These are phyloP conservation scores for Kalmanozyma brasiliensis DNA, from an alignment of 1,284 basidiomycete genomes.

Conservation along the genomic window DNA sequence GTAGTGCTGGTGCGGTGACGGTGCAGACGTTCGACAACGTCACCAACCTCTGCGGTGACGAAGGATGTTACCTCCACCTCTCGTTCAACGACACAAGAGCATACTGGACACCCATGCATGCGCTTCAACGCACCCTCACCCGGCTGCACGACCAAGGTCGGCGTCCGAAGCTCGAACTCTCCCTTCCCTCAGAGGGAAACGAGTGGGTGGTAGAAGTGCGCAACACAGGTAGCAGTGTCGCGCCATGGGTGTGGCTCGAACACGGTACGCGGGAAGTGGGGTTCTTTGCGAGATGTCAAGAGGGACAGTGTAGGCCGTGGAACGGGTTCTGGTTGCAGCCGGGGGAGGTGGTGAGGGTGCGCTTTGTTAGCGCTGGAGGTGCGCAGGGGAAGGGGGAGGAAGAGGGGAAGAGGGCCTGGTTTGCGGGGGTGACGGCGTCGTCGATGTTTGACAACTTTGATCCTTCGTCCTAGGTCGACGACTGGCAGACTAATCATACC, in stretches of 20 bases:
- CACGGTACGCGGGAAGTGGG: constrained; percentile 73
- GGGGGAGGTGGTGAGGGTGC: constrained; percentile 1
- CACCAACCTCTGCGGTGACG: background rate
- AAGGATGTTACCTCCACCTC: constrained; percentile 16
- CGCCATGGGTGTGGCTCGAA: constrained; percentile 72
- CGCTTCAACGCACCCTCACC: constrained; percentile 1
- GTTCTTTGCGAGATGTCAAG: constrained; percentile 68
- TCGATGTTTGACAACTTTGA: constrained; percentile 20
- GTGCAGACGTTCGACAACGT: constrained; percentile 2
- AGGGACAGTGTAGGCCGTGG: background rate
- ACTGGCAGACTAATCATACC: too few relatives aligned
- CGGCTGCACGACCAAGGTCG: background rate
- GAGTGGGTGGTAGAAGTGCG: constrained; percentile 3
- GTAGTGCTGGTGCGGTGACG: background rate
- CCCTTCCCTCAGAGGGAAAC: background rate
- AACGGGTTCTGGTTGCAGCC: constrained; percentile 38
- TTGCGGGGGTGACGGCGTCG: background rate
- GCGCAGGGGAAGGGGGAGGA: background rate
- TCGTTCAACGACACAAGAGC: background rate
- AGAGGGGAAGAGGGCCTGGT: constrained; percentile 2
- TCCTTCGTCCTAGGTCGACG: too few relatives aligned
- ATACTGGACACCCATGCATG: constrained; percentile 10
- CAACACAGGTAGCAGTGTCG: constrained; percentile 19
- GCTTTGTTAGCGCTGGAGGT: constrained; percentile 3
- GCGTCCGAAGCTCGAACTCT: constrained; percentile 4